These are phyloP conservation scores for Apophysomyces variabilis DNA, from an alignment of 371 early-diverging fungal genomes.

Conservation along the genomic window DNA sequence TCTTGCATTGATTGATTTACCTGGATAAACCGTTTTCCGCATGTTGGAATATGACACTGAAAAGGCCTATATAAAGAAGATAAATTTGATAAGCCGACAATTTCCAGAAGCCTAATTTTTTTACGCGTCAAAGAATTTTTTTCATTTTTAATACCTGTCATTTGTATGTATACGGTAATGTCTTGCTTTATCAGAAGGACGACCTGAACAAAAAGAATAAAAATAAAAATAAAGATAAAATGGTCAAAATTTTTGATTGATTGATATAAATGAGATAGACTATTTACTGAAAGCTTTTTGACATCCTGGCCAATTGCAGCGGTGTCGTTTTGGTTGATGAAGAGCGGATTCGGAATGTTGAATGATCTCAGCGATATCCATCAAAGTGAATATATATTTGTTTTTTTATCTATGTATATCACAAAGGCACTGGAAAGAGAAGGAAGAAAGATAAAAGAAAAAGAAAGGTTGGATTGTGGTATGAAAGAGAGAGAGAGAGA, in stretches of 20 bases:
- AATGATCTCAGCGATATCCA: constrained; percentile 29
- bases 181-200: constrained; percentile 31
- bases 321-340: constrained; percentile 22
- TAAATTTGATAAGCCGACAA: not conserved
- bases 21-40: constrained; percentile 38
- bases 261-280: not conserved
- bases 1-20: constrained; percentile 12
- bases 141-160: constrained; percentile 19
- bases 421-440: too few species aligned
- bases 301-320: constrained; percentile 30
- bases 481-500: not conserved
- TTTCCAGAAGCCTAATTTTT: constrained; percentile 2
- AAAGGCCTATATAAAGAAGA: constrained; percentile 23
- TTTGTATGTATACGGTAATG: constrained; percentile 39
- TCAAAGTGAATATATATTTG: not conserved
- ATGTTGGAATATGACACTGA: constrained; percentile 23
- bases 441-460: too few species aligned
- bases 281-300: constrained; percentile 27
- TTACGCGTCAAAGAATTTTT: too few species aligned
- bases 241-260: not conserved
- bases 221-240: not conserved
- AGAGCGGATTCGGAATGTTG: constrained; percentile 11
- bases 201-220: constrained; percentile 11
- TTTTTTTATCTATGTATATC: too few species aligned
- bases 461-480: too few species aligned